Percentiles rank a stretch among this genome's conserved stretches.
These are phyloP conservation scores for Solanum rostratum DNA, from an alignment of 257 asterid species.

Conservation along the genomic window DNA sequence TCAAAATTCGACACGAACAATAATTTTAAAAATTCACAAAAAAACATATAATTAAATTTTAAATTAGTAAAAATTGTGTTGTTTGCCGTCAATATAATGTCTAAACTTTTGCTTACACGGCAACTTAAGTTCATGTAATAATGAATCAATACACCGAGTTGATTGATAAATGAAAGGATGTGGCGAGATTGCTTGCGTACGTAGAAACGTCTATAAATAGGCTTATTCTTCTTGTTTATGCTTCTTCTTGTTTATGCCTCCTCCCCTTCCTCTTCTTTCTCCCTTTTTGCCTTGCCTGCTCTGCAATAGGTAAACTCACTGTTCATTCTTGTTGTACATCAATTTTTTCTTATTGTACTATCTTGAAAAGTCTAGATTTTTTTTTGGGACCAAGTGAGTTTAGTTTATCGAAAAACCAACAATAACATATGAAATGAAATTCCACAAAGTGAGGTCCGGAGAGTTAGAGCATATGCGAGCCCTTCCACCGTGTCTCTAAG, in stretches of 20 bases:
- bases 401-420: neutral
- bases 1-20: too few species aligned
- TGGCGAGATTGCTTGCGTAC: neutral
- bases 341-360: neutral
- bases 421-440: too few species aligned
- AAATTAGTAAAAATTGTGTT: too few species aligned
- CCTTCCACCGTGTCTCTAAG: too few species aligned
- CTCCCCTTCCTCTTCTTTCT: neutral
- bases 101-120: neutral
- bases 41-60: too few species aligned
- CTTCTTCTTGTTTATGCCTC: neutral
- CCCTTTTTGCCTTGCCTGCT: neutral
- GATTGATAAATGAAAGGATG: neutral
- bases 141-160: neutral
- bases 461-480: too few species aligned
- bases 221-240: neutral
- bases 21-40: too few species aligned
- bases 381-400: neutral
- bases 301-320: neutral
- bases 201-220: neutral
- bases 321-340: neutral
- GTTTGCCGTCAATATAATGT: too few species aligned
- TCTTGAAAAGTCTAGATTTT: neutral
- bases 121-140: neutral
- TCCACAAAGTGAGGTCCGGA: too few species aligned